Evolutionary conservation across 371 early-diverging fungal species (phyloP).

Genomic region (Fennellomyces sp.): DNA sequence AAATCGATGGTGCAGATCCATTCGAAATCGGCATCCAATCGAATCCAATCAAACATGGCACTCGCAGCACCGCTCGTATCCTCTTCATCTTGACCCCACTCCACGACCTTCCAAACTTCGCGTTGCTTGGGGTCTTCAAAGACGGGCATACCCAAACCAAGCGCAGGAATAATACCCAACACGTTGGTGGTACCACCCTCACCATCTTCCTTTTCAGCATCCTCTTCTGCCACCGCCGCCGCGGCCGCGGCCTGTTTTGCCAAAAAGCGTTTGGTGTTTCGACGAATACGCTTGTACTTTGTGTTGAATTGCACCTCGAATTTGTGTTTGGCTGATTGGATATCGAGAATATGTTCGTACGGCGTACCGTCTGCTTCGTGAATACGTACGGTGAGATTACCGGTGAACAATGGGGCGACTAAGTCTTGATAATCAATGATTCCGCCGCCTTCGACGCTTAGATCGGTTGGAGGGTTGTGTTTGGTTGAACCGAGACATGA

Average conservation of each 20-base stretch:
- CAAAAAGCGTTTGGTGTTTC: conserved; percentile 82
- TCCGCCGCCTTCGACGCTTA: background rate
- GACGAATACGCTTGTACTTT: conserved; percentile 92
- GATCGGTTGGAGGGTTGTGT: background rate
- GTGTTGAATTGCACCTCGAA: conserved; percentile 95
- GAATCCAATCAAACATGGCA: conserved; percentile 95
- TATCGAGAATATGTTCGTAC: conserved; percentile 91
- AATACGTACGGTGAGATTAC: conserved; percentile 88
- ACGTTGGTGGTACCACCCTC: conserved; percentile 52
- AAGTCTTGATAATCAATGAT: conserved; percentile 16
- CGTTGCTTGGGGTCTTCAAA: conserved; percentile 74
- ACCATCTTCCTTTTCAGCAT: conserved; percentile 59
- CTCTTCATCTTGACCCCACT: conserved; percentile 85
- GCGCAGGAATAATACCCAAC: conserved; percentile 48
- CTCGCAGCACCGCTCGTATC: conserved; percentile 69
- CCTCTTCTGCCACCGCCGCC: conserved; percentile 77
- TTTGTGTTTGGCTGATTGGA: conserved; percentile 73
- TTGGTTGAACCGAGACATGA: background rate
- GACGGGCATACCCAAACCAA: conserved; percentile 71
- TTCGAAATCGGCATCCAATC: conserved; percentile 95
- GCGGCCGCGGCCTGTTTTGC: conserved; percentile 80
- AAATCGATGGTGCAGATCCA: conserved; percentile 92
- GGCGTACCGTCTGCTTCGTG: conserved; percentile 94
- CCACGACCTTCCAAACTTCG: conserved; percentile 75
- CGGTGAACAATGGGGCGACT: conserved; percentile 60